Evolutionary conservation across 2,329 filamentous ascomycete genomes (phyloP).

Genomic region (Leptographium procerum): DNA sequence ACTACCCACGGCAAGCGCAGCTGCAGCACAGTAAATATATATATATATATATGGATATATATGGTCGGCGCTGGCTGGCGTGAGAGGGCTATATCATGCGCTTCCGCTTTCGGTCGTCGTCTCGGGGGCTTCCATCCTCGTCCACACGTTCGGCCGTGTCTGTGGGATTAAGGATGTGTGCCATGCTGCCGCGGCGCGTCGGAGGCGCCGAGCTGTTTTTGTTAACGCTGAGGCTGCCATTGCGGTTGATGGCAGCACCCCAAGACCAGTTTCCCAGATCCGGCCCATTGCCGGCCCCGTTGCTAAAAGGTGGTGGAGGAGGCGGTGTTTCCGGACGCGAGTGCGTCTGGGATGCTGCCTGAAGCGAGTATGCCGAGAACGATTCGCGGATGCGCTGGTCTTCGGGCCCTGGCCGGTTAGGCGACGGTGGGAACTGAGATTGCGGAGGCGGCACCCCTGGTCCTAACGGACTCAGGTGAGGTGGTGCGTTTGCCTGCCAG

Average conservation of each 20-base stretch:
- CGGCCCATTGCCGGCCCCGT: conserved; percentile 11
- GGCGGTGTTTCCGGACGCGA: conserved; percentile 45
- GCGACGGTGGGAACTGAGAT: conserved; percentile 43
- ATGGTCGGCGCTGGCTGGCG: background rate
- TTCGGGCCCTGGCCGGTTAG: conserved; percentile 35
- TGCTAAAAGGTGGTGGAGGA: conserved; percentile 34
- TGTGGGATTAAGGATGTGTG: conserved; percentile 50
- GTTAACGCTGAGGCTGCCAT: conserved; percentile 35
- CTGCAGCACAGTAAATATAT: background rate
- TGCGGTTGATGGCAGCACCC: conserved; percentile 19
- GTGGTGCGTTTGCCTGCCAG: conserved; percentile 51
- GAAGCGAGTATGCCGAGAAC: conserved; percentile 42
- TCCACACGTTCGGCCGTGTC: conserved; percentile 44
- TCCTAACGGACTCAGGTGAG: conserved; percentile 20
- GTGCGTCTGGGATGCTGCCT: conserved; percentile 31
- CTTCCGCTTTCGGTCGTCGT: conserved; percentile 51
- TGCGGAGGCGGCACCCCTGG: conserved; percentile 15
- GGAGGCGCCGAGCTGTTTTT: conserved; percentile 46
- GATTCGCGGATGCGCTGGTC: conserved; percentile 48
- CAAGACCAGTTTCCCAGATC: conserved; percentile 1
- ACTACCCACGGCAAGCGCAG: background rate
- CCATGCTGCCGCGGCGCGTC: conserved; percentile 49
- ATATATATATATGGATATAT: too few relatives aligned
- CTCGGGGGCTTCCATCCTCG: conserved; percentile 43
- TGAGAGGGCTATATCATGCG: conserved; percentile 32